These are phyloP conservation scores for Tuber microsphaerosporum DNA, from an alignment of 495 filamentous ascomycete species.

Conservation along the genomic window DNA sequence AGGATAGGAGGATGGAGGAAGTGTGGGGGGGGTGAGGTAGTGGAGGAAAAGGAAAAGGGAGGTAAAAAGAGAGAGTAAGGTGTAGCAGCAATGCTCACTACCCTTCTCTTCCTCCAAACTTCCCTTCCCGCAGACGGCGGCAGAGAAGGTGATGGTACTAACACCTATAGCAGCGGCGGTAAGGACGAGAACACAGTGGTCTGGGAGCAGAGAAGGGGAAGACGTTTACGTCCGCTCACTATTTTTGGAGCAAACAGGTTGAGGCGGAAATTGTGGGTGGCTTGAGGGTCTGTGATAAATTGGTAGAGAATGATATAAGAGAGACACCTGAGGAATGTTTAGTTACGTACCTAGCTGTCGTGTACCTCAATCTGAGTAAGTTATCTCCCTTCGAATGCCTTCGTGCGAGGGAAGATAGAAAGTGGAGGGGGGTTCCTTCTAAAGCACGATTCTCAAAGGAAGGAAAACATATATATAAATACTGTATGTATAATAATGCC, in stretches of 20 bases:
- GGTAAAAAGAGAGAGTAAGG: slow-evolving; percentile 9
- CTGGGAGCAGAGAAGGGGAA: slow-evolving; percentile 3
- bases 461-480: slow-evolving; percentile 7
- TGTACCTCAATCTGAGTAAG: neutral
- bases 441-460: slow-evolving; percentile 16
- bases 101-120: neutral
- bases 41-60: slow-evolving; percentile 2
- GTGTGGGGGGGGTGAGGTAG: slow-evolving; percentile 8
- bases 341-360: neutral
- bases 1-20: neutral
- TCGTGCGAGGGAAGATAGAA: slow-evolving; percentile 5
- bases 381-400: neutral
- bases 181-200: slow-evolving; percentile 6
- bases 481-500: neutral
- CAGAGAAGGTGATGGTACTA: slow-evolving; percentile 19
- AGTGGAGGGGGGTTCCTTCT: slow-evolving; percentile 2
- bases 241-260: slow-evolving; percentile 32
- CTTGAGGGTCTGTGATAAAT: slow-evolving; percentile 23
- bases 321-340: neutral
- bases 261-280: slow-evolving; percentile 22
- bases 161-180: slow-evolving; percentile 13
- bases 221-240: slow-evolving; percentile 26
- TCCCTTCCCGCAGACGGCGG: slow-evolving; percentile 21
- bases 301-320: slow-evolving; percentile 14
- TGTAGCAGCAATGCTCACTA: slow-evolving; percentile 22